phyloP scores from a whole-genome alignment of 164 flowering plant species.

The Berberis thunbergii region DNA sequence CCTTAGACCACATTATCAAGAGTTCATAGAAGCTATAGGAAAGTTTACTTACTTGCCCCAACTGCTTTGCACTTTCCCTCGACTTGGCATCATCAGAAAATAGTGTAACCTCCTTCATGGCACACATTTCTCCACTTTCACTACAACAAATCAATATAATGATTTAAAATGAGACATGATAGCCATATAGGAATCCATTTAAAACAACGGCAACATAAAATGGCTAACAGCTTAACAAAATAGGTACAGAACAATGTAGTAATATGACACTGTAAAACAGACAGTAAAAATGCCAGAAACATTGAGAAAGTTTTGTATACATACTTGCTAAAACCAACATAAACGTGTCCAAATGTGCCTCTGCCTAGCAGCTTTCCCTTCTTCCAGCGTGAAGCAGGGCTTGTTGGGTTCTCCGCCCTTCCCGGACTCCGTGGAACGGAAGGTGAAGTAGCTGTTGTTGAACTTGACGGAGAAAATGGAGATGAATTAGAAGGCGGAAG shows the following conservation, averaged over 20 bases:
- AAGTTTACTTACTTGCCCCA: constrained; percentile 55
- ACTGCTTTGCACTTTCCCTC: constrained; percentile 90
- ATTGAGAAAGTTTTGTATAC: neutral
- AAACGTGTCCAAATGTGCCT: constrained; percentile 96
- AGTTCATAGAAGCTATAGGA: neutral
- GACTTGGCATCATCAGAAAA: constrained; percentile 94
- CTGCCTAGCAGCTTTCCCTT: constrained; percentile 84
- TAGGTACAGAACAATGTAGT: too few species aligned
- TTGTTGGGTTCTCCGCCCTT: constrained; percentile 63
- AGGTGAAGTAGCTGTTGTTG: constrained; percentile 59
- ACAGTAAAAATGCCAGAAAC: neutral
- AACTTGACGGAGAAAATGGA: constrained; percentile 62
- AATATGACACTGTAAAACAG: neutral
- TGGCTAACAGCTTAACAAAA: too few species aligned
- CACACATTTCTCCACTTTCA: constrained; percentile 97
- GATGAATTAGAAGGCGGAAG: constrained; percentile 69
- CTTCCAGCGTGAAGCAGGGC: constrained; percentile 89
- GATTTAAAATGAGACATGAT: too few species aligned
- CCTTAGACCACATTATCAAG: neutral
- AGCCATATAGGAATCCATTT: neutral
- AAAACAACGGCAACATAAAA: neutral
- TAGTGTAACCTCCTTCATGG: constrained; percentile 92
- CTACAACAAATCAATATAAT: constrained; percentile 18
- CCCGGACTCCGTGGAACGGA: constrained; percentile 90
- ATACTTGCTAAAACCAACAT: constrained; percentile 85